Base-by-base conservation (phyloP, 768 basidiomycete species). In the Neoboletus brunneissimus region DNA sequence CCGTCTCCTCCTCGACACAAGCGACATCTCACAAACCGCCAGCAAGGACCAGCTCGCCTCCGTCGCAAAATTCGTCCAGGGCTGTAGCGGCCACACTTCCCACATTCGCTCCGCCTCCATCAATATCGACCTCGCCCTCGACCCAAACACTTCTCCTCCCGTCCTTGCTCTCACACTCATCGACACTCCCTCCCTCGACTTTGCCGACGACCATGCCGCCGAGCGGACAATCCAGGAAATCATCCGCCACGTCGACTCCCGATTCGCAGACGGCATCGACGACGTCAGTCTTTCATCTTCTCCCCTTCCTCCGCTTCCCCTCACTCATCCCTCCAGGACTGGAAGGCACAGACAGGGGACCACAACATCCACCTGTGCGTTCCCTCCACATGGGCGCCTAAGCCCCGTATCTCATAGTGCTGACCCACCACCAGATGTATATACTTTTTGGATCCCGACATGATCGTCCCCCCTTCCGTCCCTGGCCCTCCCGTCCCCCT, bases 361-460 rank as follows among this genome's bases (percentile, higher is more conserved):
- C 83, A 88, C 66, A 89, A 88, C 73, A 82, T 93, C 55, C 91
- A 93, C 76, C 75, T 94, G 88, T 92, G 68, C 61, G 81, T 78
- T 48, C 52, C 51, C 48, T 63, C 56, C 51, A 53, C 57, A 52
- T 47, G 67, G 64, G 82, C 81, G 56, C 58, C 59, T 62, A 64
- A 27, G 18, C 27, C 40, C 48, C 59, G 47, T 52, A 48, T 54
- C 65, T 38, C 61, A 55, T 47, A 51, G 38, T 31, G 56, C 66
- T 66, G 42, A 65, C 58, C 62, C 47, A 32, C 56, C 62, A 50
- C 54, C 74, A 91, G 90, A 57, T 92, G 90, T 66, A 84, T 93
- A 56, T 93, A 93, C 75, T 89, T 93, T 74, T 76, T 93, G 73
- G 88, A 92, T 79, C 91, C 91, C 53, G 88, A 89, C 77, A 69